Base-by-base conservation (phyloP, 352 stramenopile species). In the Phytophthora foliorum region DNA sequence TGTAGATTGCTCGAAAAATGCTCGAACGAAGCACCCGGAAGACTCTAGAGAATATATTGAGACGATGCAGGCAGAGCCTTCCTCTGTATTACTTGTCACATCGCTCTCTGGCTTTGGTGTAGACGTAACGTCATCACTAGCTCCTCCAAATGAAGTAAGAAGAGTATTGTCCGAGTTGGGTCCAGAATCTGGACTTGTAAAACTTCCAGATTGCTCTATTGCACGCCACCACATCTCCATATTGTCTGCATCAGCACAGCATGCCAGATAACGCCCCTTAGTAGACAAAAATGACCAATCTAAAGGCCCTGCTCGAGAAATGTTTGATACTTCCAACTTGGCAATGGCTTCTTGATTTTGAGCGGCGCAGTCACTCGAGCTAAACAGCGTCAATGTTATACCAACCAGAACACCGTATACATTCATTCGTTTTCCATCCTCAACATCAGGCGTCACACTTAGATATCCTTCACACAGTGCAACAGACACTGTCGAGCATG, bases 1-100 rank as follows among this genome's bases (percentile, higher is more conserved):
- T n/a, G 73, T 90, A 2, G 62, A 67, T 32, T 86, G 77, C 31
- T 95, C 88, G 64, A 95, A 95, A 63, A 90, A 95, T 4, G 89
- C 78, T 8, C 86, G 84, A 6, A 84, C 74, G 61, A 84, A 93
- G 45, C 86, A 93, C 1, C 77, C 84, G 0, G 82, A 74, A 1
- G 73, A 75, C 22, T 95, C 86, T 13, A 88, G 13, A n/a, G 78
- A 88, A 57, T 95, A 94, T 7, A 92, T 74, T 2, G 86, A 93
- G 2, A 95, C 46, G 16, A 95, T 78, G 34, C 86, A 93, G 1
- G 80, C 80, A 34, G 70, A 89, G 0, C 83, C 83, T 45, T 91
- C 83, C 3, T 88, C 46, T 31, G 52, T 50, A 29, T 54, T 32
- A 16, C 17, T 49, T 11, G 21, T 9, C 19, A n/a, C 17, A 27